These are phyloP conservation scores for Pleurotus sapidus DNA, from an alignment of 768 basidiomycete species.

Conservation along the genomic window DNA sequence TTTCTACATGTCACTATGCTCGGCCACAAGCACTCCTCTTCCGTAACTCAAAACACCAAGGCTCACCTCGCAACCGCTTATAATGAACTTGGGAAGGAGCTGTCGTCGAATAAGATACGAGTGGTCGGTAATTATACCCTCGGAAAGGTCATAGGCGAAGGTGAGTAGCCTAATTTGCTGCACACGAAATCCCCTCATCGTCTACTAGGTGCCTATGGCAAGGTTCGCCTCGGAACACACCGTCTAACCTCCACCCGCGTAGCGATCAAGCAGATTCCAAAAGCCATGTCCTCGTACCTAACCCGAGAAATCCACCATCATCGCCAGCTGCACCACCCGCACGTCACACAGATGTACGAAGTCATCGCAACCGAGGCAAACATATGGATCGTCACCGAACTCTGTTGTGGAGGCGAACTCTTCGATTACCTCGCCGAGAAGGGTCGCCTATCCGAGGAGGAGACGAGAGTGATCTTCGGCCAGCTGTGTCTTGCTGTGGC, in stretches of 20 bases:
- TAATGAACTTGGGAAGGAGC: constrained; percentile 95
- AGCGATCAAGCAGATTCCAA: constrained; percentile 98
- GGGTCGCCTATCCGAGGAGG: constrained; percentile 80
- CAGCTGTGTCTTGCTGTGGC: constrained; percentile 92
- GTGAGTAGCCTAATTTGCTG: constrained; percentile 37
- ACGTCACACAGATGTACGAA: constrained; percentile 95
- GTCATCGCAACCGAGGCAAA: constrained; percentile 94
- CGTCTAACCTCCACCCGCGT: constrained; percentile 89
- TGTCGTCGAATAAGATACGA: constrained; percentile 85
- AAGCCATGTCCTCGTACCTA: constrained; percentile 84
- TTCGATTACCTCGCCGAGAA: constrained; percentile 99
- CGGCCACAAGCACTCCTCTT: constrained; percentile 60
- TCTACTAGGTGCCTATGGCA: constrained; percentile 83
- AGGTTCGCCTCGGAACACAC: constrained; percentile 92
- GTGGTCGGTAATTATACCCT: constrained; percentile 95
- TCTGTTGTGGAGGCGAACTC: constrained; percentile 95
- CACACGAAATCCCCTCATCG: not conserved
- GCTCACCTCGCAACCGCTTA: constrained; percentile 93
- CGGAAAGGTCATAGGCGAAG: constrained; percentile 94
- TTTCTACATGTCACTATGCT: constrained; percentile 27
- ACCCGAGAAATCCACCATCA: constrained; percentile 99
- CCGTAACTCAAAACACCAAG: constrained; percentile 73
- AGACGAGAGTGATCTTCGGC: constrained; percentile 89
- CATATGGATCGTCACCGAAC: constrained; percentile 97
- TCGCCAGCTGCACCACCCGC: constrained; percentile 92